Base-by-base conservation (phyloP, 495 filamentous ascomycete genomes). In the Penicillium subrubescens region DNA sequence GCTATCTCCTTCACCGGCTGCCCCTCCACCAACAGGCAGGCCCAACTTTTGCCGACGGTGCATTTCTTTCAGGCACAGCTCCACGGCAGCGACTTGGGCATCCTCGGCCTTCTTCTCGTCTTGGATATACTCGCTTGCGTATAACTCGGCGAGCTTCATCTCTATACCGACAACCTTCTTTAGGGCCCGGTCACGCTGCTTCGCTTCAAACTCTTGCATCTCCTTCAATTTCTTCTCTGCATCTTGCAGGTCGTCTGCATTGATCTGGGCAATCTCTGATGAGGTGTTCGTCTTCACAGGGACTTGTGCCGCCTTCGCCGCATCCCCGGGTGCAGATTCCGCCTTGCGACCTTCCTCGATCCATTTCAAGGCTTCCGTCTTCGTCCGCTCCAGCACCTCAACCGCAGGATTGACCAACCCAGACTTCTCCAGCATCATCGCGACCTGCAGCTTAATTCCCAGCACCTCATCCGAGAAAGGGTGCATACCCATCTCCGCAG, bases 401-500 rank as follows among this genome's bases (percentile, higher is more conserved):
- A 90, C 86, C 0, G 92, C 87, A 61, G 87, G 86, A 48, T 84
- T 79, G 60, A 84, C 85, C 61, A 88, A 77, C 21, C 88, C 82
- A 5, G 89, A 81, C 73, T 90, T 89, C 79, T 97, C 92, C 66
- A 96, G 79, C 80, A 96, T 86, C 15, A 80, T 82, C 4, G 92
- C 88, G 5, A 97, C 74, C 75, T 92, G 88, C 34, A 97, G 86
- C 78, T 92, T 95, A 21, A 99, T 85, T 0, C 95, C 95, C 53
- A 97, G 79, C 15, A 97, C 86, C 69, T 97, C 95, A 62, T 97
- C 90, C 3, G 89, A 91, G 68, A 92, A 95, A 3, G 90, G 90
- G 73, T 97, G 91, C 79, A 99, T 87, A 0, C 86, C 85, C 46
- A 89, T 66, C 70, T 94, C 87, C 21, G 84, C 74, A 39, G 91